Base-by-base conservation (phyloP, 2,329 filamentous ascomycete species). In the Herpotrichia juniperi region DNA sequence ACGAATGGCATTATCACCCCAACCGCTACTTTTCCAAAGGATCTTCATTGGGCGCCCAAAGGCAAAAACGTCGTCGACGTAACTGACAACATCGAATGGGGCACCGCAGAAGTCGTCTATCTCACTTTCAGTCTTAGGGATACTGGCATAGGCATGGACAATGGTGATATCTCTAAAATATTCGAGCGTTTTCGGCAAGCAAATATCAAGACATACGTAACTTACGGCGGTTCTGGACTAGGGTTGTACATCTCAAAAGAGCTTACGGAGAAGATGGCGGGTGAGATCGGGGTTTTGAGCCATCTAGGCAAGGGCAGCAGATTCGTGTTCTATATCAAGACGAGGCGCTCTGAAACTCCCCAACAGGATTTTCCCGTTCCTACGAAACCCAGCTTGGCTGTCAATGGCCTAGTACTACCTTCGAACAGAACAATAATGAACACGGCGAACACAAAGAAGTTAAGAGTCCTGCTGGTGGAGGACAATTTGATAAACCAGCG, bases 401-500 rank as follows among this genome's bases (percentile, higher is more conserved):
- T n/a, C n/a, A n/a, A n/a, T n/a, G n/a, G n/a, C n/a, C n/a, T n/a
- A n/a, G n/a, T n/a, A 28, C 7, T 12, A 28, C 12, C 12, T 28
- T 12, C 26, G 26, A 28, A 28, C 26, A 12, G 26, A 7, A 7
- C 26, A 28, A 12, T 7, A 12, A 7, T 12, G 7, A 7, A 7
- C 26, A 28, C 26, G 26, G 7, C 7, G 26, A 28, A 28, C 6
- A 16, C n/a, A 11, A 9, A n/a, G 6, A 35, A 35, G 6, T 16
- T 35, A 6, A 9, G 32, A 16, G 21, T 73, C 1, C 57, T 73
- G 0, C 62, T 74, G 1, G 71, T 74, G 2, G 69, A 71, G 51
- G 75, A 78, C 48, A 76, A 77, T 40, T 50, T 76, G 4, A 63
- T 76, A 35, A 77, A 78, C 45, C 74, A 77, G 46, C 70, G 67